Evolutionary conservation across 2,329 filamentous ascomycete species (phyloP), one percentile per base, ranked within the genome.

Genomic region (Rutstroemia sp.): DNA sequence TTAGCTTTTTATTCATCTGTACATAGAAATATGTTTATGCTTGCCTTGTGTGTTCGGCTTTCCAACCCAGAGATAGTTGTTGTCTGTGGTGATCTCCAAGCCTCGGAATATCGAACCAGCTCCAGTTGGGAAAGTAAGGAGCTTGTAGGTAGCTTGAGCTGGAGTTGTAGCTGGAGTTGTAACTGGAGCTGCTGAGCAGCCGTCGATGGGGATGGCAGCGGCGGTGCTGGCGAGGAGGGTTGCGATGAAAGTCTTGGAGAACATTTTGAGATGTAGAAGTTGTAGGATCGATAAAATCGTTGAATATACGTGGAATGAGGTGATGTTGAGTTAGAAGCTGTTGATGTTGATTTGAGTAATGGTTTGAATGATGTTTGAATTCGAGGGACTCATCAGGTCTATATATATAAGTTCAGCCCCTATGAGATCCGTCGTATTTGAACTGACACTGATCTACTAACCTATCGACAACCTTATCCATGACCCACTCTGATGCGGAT

Each of bases 121-220:
- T 16, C 19, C 9, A 25, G 49, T 56, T 21, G 75, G 2, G 21
- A 34, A 34, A 34, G 30, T 34, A 34, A 56, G 14, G 5, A 58
- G 40, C 2, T 36, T 16, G 25, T 56, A 58, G 10, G 42, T 27
- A 34, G 30, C 4, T 23, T 23, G 23, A 23, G 23, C 23, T 23
- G 23, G 23, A 23, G 23, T 5, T 23, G 23, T 4, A 23, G 23
- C 23, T 23, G 23, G 23, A 23, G 23, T 5, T 23, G 23, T 4
- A 4, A 23, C 23, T 23, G 23, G 30, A 42, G n/a, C 16, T 2
- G 7, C 30, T 17, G 27, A 19, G 36, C 44, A 38, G 23, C 25
- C n/a, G 16, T 30, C 36, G 19, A 55, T 19, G 16, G 57, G 57
- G n/a, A 34, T 6, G 30, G 57, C 57, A 23, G 23, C 53, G 47